Conservation (phyloP, 2,329 filamentous ascomycete species). For the Cytospora paraplurivora region DNA sequence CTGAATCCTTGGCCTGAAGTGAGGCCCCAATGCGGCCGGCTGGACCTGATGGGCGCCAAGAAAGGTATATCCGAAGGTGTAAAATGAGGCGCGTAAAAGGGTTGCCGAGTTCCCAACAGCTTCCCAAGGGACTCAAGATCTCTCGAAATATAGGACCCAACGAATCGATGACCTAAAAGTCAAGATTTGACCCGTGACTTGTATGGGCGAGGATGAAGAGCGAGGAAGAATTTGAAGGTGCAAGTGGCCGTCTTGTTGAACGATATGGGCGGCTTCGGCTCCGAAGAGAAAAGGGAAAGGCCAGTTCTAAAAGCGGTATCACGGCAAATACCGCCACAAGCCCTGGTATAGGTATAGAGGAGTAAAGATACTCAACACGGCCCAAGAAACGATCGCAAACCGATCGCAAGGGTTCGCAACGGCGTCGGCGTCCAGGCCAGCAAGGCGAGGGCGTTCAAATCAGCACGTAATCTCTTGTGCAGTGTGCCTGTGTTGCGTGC, state of each 20-base stretch:
- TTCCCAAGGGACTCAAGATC: background rate
- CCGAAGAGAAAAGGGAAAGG: conserved; percentile 9
- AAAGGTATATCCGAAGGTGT: conserved; percentile 16
- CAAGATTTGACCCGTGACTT: background rate
- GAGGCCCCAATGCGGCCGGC: too few species aligned
- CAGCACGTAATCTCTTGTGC: conserved; percentile 26
- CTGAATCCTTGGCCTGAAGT: too few species aligned
- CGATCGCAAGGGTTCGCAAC: background rate
- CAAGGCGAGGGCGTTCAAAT: conserved; percentile 22
- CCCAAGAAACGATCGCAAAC: background rate
- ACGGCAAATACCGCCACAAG: background rate
- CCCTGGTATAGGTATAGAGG: too few species aligned
- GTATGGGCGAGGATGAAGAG: background rate
- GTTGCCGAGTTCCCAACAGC: background rate
- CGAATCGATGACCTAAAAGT: background rate
- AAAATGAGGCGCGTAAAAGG: background rate
- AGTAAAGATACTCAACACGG: background rate
- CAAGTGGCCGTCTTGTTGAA: background rate
- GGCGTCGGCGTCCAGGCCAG: background rate
- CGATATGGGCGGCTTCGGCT: background rate
- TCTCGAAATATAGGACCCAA: background rate
- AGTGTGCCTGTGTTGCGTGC: conserved; percentile 14
- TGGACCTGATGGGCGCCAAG: conserved; percentile 14
- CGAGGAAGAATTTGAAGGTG: conserved; percentile 2
- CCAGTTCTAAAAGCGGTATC: background rate